These are phyloP conservation scores for Penicillium alfredii DNA, from an alignment of 495 filamentous ascomycete species.

Conservation along the genomic window DNA sequence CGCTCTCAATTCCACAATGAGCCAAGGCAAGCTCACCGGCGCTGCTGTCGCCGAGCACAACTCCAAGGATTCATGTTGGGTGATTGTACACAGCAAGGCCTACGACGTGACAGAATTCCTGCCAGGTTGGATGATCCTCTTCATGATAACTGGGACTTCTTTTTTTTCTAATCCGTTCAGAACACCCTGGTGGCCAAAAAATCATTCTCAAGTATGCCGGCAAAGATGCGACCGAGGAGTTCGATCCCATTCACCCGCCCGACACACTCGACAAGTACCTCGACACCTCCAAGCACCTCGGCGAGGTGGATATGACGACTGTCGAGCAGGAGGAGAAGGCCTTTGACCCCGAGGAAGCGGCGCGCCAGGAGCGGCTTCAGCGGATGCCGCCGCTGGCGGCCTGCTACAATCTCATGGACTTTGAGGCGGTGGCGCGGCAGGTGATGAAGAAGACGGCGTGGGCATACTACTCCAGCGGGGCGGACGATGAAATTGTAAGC, in stretches of 20 bases:
- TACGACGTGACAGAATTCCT: conserved; percentile 93
- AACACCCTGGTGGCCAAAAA: conserved; percentile 79
- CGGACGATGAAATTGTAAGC: conserved; percentile 93
- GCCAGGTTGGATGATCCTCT: conserved; percentile 42
- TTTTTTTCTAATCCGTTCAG: conserved; percentile 23
- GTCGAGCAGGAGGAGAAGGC: conserved; percentile 66
- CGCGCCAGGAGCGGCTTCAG: conserved; percentile 65
- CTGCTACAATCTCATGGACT: conserved; percentile 93
- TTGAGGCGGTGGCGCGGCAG: conserved; percentile 79
- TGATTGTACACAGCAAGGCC: conserved; percentile 83
- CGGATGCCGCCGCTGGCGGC: conserved; percentile 77
- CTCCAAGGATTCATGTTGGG: conserved; percentile 73
- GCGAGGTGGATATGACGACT: conserved; percentile 82
- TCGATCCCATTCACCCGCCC: conserved; percentile 90
- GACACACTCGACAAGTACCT: conserved; percentile 74
- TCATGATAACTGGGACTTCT: too few relatives aligned
- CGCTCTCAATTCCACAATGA: conserved; percentile 23
- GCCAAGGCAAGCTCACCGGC: conserved; percentile 54
- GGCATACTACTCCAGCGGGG: conserved; percentile 94
- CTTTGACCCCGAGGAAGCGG: conserved; percentile 70
- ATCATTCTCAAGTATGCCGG: conserved; percentile 82
- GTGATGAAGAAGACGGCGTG: conserved; percentile 94
- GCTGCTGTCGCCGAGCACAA: conserved; percentile 76
- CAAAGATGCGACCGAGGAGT: conserved; percentile 77
- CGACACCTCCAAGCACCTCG: conserved; percentile 81